Base-by-base conservation (phyloP, 768 basidiomycete genomes). In the Suillus paluster region DNA sequence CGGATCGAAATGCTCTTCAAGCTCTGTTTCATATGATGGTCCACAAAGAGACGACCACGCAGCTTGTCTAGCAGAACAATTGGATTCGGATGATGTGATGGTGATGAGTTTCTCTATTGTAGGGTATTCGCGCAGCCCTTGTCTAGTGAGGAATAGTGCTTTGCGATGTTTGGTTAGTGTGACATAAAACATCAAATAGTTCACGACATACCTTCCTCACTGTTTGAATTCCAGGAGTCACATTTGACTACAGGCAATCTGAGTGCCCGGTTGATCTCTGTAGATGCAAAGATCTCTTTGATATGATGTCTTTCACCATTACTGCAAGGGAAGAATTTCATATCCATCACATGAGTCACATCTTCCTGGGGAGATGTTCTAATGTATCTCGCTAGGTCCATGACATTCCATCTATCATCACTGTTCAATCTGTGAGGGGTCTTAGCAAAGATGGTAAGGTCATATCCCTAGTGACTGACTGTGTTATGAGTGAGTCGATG, bases 31-130 rank as follows among this genome's bases (percentile, higher is more conserved):
- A 19, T 55, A 39, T 0, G 3, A 0, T 11, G 36, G 54, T 25
- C 54, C 54, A 5, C 54, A 55, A 11, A 55, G 23, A 75, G 93
- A 97, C 44, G 84, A 83, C 44, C 96, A 77, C 0, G 93, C 93
- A 19, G 76, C 72, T 8, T 77, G 66, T 15, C 84, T 85, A 38
- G 82, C 71, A 67, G 80, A 1, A 5, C 74, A 58, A 66, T 89
- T 80, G 17, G 38, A 23, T 0, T 17, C 6, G 10, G 21, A 54
- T 3, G 54, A 55, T 8, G 54, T 38, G 6, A 55, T 55, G 7
- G 4, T 9, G 23, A 55, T 55, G 17, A 55, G 54, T 12, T 55
- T 5, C 0, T 55, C 54, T 25, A 55, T 55, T 12, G 54, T 27
- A 39, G 54, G 54, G 17, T 25, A 19, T 12, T 39, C 36, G 17